Conservation (phyloP, 1,139 yeast genomes). For the Kodamaea derodonti region DNA sequence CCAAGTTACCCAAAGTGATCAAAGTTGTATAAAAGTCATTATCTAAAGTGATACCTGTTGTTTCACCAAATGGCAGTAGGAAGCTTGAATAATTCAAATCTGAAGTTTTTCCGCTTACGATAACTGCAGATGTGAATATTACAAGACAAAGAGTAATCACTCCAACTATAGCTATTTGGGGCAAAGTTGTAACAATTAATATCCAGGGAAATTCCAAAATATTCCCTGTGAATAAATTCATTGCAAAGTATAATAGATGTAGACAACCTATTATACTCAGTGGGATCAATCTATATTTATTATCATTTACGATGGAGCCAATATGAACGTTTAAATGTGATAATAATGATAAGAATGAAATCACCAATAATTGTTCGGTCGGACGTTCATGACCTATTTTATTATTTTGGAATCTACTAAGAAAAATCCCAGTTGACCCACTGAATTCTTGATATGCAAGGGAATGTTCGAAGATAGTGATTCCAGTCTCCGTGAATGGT, state of each 20-base stretch:
- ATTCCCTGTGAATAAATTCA: slow-evolving; percentile 32
- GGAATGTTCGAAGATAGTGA: slow-evolving; percentile 71
- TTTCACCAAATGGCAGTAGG: slow-evolving; percentile 20
- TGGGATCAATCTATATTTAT: slow-evolving; percentile 56
- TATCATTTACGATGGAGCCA: slow-evolving; percentile 50
- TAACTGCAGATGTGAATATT: slow-evolving; percentile 52
- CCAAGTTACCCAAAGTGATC: slow-evolving; percentile 56
- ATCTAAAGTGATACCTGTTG: slow-evolving; percentile 16
- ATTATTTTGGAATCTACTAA: slow-evolving; percentile 16
- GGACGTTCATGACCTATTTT: slow-evolving; percentile 29
- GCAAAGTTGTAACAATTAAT: slow-evolving; percentile 53
- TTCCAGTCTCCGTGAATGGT: slow-evolving; percentile 64
- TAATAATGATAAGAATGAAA: slow-evolving; percentile 49
- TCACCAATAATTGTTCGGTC: slow-evolving; percentile 48
- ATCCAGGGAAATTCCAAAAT: slow-evolving; percentile 50
- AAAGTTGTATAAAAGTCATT: slow-evolving; percentile 60
- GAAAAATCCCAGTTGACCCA: slow-evolving; percentile 32
- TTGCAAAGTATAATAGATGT: slow-evolving; percentile 45
- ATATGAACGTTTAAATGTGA: slow-evolving; percentile 58
- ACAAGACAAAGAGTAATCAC: slow-evolving; percentile 48
- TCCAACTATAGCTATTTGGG: slow-evolving; percentile 53
- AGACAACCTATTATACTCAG: slow-evolving; percentile 53
- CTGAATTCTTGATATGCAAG: slow-evolving; percentile 70
- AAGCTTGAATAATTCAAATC: slow-evolving; percentile 49
- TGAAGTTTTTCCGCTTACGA: slow-evolving; percentile 51